Conservation (phyloP, 2,329 filamentous ascomycete species). For the Metarhizium sp. region DNA sequence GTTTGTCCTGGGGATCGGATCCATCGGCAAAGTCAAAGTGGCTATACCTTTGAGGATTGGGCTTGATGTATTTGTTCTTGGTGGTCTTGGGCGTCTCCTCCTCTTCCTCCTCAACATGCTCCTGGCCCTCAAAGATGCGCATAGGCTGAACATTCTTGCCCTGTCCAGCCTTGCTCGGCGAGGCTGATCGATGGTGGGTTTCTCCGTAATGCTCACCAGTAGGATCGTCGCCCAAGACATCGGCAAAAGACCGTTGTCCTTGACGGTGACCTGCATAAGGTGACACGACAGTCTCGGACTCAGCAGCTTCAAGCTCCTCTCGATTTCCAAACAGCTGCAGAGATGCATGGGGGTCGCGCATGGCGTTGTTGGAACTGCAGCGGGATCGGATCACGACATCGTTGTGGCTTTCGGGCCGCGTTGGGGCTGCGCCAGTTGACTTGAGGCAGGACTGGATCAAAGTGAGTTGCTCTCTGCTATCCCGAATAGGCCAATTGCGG, state of each 20-base stretch:
- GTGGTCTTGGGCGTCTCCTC: slow-evolving; percentile 30
- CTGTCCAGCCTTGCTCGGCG: slow-evolving; percentile 40
- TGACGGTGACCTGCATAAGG: slow-evolving; percentile 53
- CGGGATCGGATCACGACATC: slow-evolving; percentile 35
- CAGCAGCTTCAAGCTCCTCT: slow-evolving; percentile 46
- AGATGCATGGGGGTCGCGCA: slow-evolving; percentile 59
- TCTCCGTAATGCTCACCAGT: slow-evolving; percentile 34
- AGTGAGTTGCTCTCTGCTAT: slow-evolving; percentile 73
- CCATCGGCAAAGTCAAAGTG: slow-evolving; percentile 79
- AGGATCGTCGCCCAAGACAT: slow-evolving; percentile 56
- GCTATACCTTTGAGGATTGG: slow-evolving; percentile 69
- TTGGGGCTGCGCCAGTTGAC: slow-evolving; percentile 28
- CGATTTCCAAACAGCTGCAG: slow-evolving; percentile 66
- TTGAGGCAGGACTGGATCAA: slow-evolving; percentile 58
- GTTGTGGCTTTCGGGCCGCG: slow-evolving; percentile 23
- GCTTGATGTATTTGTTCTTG: slow-evolving; percentile 43
- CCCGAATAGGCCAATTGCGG: slow-evolving; percentile 90
- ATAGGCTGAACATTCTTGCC: slow-evolving; percentile 54
- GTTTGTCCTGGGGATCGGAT: slow-evolving; percentile 39
- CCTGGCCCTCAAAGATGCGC: slow-evolving; percentile 52
- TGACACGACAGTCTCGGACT: slow-evolving; percentile 41
- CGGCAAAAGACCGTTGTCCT: slow-evolving; percentile 57
- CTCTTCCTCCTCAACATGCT: slow-evolving; percentile 32
- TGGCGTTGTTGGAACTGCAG: slow-evolving; percentile 42
- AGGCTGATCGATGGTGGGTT: slow-evolving; percentile 40